Base-by-base conservation (phyloP, 352 stramenopile species). In the Detonula confervacea region DNA sequence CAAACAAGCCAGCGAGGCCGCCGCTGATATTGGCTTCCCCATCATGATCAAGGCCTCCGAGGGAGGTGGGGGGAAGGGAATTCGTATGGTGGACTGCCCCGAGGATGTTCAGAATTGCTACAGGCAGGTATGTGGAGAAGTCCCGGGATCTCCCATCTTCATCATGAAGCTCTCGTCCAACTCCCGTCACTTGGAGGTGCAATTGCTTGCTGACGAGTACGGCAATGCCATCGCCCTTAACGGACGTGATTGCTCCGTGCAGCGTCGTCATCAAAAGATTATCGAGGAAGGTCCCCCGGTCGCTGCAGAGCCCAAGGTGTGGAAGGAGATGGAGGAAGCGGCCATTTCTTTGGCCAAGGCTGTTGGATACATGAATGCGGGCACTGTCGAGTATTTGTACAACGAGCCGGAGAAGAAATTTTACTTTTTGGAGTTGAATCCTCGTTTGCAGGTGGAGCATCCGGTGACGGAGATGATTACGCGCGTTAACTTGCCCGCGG, bases 31-130 rank as follows among this genome's bases (percentile, higher is more conserved):
- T 86, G 97, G 97, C 30, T 99, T 98, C 84, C 98, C 98, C 3
- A 94, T 99, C 60, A 99, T 99, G 97, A 99, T 99, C 87, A 99
- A 99, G 89, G 98, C 97, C 27, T 98, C 92, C 55, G 97, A 99
- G 88, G 98, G 97, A 57, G 98, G 98, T 57, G 98, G 98, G 56
- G 98, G 98, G 71, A 99, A 99, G 84, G 98, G 97, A 22, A 99
- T 99, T 90, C 96, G 97, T 33, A 98, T 98, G 87, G 95, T 98
- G 6, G 44, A 89, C 89, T 65, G 96, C 33, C 82, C 92, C 44
- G 95, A 96, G 24, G 93, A 98, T 71, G 95, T 99, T 29, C 87
- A 94, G 37, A 95, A 92, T 67, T 95, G 95, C 25, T 99, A 97
- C 93, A 92, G 98, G 39, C 97, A 98, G 72, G 97, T 99, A 59